phyloP scores from a whole-genome alignment of 1,139 yeast genomes.

The Diutina siamensis region DNA sequence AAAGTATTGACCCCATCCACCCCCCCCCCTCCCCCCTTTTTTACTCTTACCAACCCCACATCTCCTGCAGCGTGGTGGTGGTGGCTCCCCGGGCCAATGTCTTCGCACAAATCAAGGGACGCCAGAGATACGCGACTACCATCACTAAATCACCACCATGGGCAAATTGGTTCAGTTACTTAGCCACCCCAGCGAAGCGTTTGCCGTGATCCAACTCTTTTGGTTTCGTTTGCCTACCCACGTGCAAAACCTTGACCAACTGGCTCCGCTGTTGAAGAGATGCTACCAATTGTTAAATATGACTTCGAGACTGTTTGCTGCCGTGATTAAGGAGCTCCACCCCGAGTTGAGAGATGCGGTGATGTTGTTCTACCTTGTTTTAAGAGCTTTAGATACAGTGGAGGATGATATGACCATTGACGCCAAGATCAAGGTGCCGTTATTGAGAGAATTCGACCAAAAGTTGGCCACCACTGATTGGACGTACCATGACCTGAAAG shows the following conservation, averaged over 20 bases:
- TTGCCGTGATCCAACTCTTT: slow-evolving; percentile 51
- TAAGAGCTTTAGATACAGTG: slow-evolving; percentile 89
- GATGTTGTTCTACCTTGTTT: slow-evolving; percentile 71
- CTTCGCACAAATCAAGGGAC: background rate
- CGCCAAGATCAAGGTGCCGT: slow-evolving; percentile 58
- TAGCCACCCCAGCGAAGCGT: slow-evolving; percentile 62
- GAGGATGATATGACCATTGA: slow-evolving; percentile 93
- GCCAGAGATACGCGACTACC: background rate
- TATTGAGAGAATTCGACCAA: slow-evolving; percentile 57
- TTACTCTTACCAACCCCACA: too few species aligned
- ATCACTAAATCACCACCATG: slow-evolving; percentile 24
- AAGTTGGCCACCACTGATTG: slow-evolving; percentile 58
- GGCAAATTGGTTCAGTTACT: slow-evolving; percentile 55
- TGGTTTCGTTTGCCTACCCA: slow-evolving; percentile 45
- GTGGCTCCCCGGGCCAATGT: too few species aligned
- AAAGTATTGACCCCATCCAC: background rate
- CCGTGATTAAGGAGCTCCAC: slow-evolving; percentile 83
- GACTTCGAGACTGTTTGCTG: slow-evolving; percentile 86
- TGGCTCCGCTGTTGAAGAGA: slow-evolving; percentile 37
- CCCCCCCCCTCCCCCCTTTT: background rate
- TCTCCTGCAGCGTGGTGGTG: too few species aligned
- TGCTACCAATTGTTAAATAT: slow-evolving; percentile 58
- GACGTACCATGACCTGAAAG: slow-evolving; percentile 70
- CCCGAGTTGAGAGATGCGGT: slow-evolving; percentile 80
- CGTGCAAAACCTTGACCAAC: slow-evolving; percentile 34